phyloP scores from a whole-genome alignment of 805 yeast species.

The Barnettozyma botsteinii region DNA sequence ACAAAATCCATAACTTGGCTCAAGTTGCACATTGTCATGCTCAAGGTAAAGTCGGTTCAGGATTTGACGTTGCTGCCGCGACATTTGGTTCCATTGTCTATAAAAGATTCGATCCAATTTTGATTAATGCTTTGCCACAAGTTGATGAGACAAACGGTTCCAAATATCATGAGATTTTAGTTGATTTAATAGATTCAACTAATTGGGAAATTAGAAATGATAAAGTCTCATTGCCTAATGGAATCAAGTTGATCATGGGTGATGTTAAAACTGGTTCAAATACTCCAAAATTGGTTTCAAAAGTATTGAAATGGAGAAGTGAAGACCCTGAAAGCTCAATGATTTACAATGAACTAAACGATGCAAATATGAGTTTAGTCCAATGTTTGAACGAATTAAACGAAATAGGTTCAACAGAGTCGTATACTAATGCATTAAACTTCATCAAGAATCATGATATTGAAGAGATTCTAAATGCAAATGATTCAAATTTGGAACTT shows the following conservation, averaged over 20 bases:
- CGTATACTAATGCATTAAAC: conserved; percentile 30
- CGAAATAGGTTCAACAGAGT: conserved; percentile 23
- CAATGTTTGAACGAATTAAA: conserved; percentile 39
- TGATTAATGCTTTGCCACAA: conserved; percentile 34
- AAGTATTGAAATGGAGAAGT: conserved; percentile 63
- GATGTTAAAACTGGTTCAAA: conserved; percentile 91
- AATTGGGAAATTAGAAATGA: conserved; percentile 59
- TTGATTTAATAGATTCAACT: conserved; percentile 32
- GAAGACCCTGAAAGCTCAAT: conserved; percentile 44
- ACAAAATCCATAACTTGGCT: conserved; percentile 69
- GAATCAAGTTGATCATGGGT: conserved; percentile 77
- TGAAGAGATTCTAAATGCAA: conserved; percentile 2
- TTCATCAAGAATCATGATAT: conserved; percentile 15
- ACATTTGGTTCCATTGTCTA: conserved; percentile 85
- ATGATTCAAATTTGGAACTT: conserved; percentile 13
- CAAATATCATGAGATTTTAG: conserved; percentile 29
- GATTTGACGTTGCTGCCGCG: conserved; percentile 96
- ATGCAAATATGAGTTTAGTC: conserved; percentile 54
- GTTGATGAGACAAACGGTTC: not conserved
- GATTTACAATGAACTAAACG: conserved; percentile 51
- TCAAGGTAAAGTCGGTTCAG: conserved; percentile 93
- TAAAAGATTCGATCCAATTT: conserved; percentile 60
- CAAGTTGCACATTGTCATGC: conserved; percentile 92
- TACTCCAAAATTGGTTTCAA: conserved; percentile 83
- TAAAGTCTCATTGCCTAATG: conserved; percentile 60